phyloP scores from a whole-genome alignment of 192 early-diverging fungal genomes.

The Backusella tarrabulga region DNA sequence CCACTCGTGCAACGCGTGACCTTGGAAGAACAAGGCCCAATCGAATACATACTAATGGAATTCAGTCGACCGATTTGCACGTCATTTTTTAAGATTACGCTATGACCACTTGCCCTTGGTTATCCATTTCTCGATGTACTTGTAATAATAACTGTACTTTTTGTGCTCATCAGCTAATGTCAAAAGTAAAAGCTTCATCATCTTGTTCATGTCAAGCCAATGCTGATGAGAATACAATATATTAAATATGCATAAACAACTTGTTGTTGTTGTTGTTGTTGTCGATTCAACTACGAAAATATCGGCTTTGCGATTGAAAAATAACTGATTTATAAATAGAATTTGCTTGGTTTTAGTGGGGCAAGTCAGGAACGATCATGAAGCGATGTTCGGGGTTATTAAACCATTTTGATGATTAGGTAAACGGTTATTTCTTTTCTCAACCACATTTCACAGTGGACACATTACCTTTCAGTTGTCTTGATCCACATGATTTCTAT shows the following conservation, averaged over 20 bases:
- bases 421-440: not conserved
- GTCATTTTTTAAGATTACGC: slow-evolving; percentile 12
- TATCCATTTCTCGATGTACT: not conserved
- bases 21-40: not conserved
- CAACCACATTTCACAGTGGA: not conserved
- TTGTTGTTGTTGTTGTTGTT: too few relatives aligned
- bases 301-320: not conserved
- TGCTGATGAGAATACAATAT: too few relatives aligned
- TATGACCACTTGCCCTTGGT: slow-evolving; percentile 1
- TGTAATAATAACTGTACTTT: too few relatives aligned
- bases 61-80: not conserved
- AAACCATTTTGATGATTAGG: not conserved
- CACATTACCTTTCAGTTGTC: not conserved
- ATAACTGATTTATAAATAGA: too few relatives aligned
- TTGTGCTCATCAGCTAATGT: too few relatives aligned
- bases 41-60: not conserved
- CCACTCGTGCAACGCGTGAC: slow-evolving; percentile 20
- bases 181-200: not conserved
- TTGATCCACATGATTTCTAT: not conserved
- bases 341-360: too few relatives aligned
- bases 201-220: not conserved
- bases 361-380: too few relatives aligned
- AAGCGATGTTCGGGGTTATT: too few relatives aligned
- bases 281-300: not conserved
- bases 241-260: too few relatives aligned